phyloP scores from a whole-genome alignment of 2,329 filamentous ascomycete genomes.

The Alternaria atra region DNA sequence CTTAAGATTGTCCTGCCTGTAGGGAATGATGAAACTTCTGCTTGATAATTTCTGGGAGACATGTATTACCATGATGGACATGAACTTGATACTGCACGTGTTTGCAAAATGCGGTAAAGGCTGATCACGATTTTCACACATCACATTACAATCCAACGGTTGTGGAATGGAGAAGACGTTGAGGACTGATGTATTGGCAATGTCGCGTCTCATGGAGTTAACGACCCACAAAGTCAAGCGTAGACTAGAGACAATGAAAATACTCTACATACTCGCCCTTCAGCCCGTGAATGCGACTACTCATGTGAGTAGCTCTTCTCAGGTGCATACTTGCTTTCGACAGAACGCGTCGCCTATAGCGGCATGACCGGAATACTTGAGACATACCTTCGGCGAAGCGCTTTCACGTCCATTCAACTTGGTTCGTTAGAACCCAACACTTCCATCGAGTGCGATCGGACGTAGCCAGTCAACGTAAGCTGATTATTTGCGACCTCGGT shows the following conservation, averaged over 20 bases:
- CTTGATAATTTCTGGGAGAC: background rate
- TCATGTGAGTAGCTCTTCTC: background rate
- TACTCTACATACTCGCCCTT: background rate
- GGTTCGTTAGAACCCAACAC: background rate
- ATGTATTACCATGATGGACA: background rate
- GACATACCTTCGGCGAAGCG: background rate
- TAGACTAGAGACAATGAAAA: background rate
- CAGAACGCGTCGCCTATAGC: background rate
- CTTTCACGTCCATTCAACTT: background rate
- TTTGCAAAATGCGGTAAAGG: background rate
- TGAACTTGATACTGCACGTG: background rate
- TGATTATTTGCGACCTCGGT: background rate
- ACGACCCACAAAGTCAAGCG: background rate
- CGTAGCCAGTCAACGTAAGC: background rate
- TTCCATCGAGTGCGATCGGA: background rate
- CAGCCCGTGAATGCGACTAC: background rate
- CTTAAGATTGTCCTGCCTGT: conserved; percentile 41
- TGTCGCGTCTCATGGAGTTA: background rate
- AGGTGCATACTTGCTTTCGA: background rate
- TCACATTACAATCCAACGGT: background rate
- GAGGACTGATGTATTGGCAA: background rate
- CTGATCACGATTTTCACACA: background rate
- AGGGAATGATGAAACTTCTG: background rate
- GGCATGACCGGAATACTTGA: background rate
- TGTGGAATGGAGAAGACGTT: background rate